Base-by-base conservation (phyloP, 495 filamentous ascomycete species). In the Penicillium bialowiezense region DNA sequence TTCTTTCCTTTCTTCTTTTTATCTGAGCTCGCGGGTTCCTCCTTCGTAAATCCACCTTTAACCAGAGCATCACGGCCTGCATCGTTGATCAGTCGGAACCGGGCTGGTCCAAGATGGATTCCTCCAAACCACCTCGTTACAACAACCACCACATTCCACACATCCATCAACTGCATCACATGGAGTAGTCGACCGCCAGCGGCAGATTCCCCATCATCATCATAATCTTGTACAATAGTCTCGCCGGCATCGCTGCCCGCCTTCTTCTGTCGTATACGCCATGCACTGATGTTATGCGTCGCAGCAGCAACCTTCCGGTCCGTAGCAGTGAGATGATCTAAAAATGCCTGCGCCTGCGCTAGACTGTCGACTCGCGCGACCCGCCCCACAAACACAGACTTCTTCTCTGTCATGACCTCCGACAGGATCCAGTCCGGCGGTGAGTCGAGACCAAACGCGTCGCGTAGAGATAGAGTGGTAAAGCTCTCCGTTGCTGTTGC, bases 131-230 rank as follows among this genome's bases (percentile, higher is more conserved):
- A 98, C 42, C 93, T 69, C 29, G 87, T 90, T 14, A 98, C 93
- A n/a, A 98, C 87, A 1, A 97, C 90, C 64, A 97, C 82, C 7
- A 86, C 82, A 66, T 93, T 81, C 89, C 89, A 95, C 7, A 95
- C 80, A 66, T 90, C 88, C 91, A 97, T 97, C 56, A 92, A 62
- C 74, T 96, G 89, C 84, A 98, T 84, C 38, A 98, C 70, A 71
- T 95, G 88, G 33, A 96, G 72, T 58, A 97, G 59, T 20, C 93
- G 79, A 0, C 86, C 83, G 1, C 93, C 93, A 4, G 93, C 93
- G 18, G 93, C 93, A n/a, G 86, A 88, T 74, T 98, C 93, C 9
- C 93, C 93, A 62, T 98, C 93, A 63, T 97, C 93, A 56, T 98
- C 86, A 61, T 86, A 95, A 68, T 98, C 93, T 64, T 97, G 89